Evolutionary conservation across 2,329 filamentous ascomycete species (phyloP).

Genomic region (Fusarium foetens): DNA sequence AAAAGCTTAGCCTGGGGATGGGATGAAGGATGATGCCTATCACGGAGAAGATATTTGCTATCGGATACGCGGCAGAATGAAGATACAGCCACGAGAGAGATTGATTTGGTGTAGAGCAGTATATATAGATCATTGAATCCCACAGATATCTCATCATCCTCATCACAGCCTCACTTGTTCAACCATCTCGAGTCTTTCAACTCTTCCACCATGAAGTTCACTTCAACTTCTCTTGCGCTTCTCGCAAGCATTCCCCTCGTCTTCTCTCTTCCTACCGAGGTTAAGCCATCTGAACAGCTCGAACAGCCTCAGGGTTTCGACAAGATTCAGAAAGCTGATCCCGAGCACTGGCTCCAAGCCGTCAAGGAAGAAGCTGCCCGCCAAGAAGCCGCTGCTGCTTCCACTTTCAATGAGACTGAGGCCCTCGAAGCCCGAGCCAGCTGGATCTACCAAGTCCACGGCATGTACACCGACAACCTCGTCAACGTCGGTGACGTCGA

Average conservation of each 20-base stretch:
- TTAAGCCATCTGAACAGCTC: background rate
- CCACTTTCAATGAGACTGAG: background rate
- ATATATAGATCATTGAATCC: background rate
- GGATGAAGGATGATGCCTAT: background rate
- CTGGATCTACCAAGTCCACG: conserved; percentile 5
- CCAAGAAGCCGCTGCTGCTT: background rate
- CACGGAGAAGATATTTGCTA: background rate
- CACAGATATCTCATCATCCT: background rate
- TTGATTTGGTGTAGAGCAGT: background rate
- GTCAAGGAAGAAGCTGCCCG: background rate
- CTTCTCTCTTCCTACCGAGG: background rate
- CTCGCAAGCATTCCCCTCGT: background rate
- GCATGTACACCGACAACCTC: conserved; percentile 2
- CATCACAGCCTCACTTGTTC: background rate
- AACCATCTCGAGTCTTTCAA: background rate
- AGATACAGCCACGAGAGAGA: background rate
- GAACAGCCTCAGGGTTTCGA: background rate
- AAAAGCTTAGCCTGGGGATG: background rate
- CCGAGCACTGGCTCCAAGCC: background rate
- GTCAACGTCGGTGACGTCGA: conserved; percentile 9
- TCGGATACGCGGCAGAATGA: background rate
- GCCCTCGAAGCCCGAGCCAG: background rate
- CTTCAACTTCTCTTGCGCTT: background rate
- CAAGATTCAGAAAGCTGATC: background rate
- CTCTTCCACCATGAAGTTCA: background rate